These are phyloP conservation scores for Ligustrum vulgare DNA, from an alignment of 257 asterid genomes.

Conservation along the genomic window DNA sequence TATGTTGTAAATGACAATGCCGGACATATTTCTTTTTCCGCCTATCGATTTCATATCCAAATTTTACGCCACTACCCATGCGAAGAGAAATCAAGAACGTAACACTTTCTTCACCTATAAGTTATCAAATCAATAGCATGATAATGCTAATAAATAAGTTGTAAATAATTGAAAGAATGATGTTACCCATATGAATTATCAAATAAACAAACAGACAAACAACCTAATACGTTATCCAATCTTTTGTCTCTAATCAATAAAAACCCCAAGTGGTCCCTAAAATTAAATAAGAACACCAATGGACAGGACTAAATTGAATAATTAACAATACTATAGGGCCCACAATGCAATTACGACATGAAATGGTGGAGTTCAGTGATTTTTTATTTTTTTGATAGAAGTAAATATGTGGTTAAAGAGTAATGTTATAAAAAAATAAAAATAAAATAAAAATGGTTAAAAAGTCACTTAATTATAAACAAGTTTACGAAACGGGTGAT, in stretches of 20 bases:
- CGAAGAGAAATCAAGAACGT: neutral
- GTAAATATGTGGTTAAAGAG: too few species aligned
- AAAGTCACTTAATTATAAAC: too few species aligned
- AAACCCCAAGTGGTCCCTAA: neutral
- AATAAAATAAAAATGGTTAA: too few species aligned
- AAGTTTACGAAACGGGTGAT: neutral
- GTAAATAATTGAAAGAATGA: conserved; percentile 25
- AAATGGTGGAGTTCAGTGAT: neutral
- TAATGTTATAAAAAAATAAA: too few species aligned
- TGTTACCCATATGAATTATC: conserved; percentile 18
- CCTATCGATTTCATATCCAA: neutral
- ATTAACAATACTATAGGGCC: neutral
- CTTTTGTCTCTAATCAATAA: neutral
- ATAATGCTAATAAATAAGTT: neutral
- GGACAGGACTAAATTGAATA: neutral
- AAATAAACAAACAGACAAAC: neutral
- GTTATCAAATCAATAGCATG: neutral
- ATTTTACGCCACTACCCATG: neutral
- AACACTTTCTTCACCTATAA: neutral
- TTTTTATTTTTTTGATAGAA: too few species aligned
- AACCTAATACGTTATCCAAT: conserved; percentile 24
- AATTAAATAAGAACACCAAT: neutral
- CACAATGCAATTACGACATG: neutral
- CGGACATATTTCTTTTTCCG: too few species aligned
- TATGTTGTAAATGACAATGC: too few species aligned